These are phyloP conservation scores for Penicillium macrosclerotiorum DNA, from an alignment of 495 filamentous ascomycete species.

Conservation along the genomic window DNA sequence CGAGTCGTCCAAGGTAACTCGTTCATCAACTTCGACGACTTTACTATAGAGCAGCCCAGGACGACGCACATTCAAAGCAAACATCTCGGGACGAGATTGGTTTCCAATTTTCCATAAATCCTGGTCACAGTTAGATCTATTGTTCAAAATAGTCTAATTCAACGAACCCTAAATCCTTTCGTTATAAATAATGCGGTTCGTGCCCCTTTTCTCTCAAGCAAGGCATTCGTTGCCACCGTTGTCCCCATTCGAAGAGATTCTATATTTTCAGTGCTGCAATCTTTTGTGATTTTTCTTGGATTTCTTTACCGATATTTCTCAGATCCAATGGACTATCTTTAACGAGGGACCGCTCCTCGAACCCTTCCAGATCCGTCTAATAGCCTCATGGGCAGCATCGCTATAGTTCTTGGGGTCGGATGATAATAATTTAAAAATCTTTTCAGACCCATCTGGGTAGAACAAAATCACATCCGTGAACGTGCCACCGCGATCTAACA, in stretches of 20 bases:
- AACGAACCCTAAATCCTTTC: conserved; percentile 85
- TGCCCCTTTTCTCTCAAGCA: conserved; percentile 93
- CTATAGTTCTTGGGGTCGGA: conserved; percentile 85
- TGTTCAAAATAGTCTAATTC: no score
- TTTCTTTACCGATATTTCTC: no score
- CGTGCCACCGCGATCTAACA: conserved; percentile 63
- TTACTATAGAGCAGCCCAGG: conserved; percentile 74
- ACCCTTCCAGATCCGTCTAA: conserved; percentile 81
- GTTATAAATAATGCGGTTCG: conserved; percentile 88
- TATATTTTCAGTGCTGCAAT: conserved; percentile 68
- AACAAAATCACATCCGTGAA: conserved; percentile 64
- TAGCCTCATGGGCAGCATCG: conserved; percentile 88
- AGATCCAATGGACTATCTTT: no score
- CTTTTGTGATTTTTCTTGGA: no score
- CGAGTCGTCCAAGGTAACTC: conserved; percentile 53
- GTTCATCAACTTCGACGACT: conserved; percentile 78
- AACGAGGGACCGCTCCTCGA: conserved; percentile 74
- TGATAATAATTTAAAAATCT: conserved; percentile 87
- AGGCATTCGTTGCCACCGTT: conserved; percentile 85
- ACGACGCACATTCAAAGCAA: conserved; percentile 75
- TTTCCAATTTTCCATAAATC: conserved; percentile 91
- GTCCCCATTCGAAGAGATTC: conserved; percentile 88
- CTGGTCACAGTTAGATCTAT: no score
- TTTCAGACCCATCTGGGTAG: conserved; percentile 56
- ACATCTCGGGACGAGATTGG: conserved; percentile 79